phyloP scores from a whole-genome alignment of 305 asterid species.

The Solanum hybrid region DNA sequence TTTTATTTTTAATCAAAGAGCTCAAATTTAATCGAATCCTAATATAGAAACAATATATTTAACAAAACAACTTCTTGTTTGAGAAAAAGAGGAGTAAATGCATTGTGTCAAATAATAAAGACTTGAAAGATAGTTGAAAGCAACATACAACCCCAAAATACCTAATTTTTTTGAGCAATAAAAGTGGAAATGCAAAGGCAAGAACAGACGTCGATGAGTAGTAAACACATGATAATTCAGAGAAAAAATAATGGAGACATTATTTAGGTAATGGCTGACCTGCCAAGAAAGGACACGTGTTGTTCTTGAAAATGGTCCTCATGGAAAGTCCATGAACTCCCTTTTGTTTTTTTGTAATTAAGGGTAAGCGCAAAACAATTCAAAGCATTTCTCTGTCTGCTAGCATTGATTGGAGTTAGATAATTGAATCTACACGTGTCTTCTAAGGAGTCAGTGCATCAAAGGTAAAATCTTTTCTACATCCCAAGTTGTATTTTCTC shows the following conservation, averaged over 20 bases:
- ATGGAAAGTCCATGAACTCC: constrained; percentile 12
- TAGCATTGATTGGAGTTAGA: constrained; percentile 51
- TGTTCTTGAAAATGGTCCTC: constrained; percentile 5
- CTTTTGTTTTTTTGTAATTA: not conserved
- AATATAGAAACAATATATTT: too few species aligned
- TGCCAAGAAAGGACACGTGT: constrained; percentile 13
- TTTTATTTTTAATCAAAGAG: too few species aligned
- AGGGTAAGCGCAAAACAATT: not conserved
- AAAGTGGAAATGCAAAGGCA: not conserved
- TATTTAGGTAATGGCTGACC: constrained; percentile 12
- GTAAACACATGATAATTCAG: constrained; percentile 6
- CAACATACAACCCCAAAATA: not conserved
- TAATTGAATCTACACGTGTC: constrained; percentile 82
- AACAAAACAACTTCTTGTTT: too few species aligned
- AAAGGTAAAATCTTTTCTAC: constrained; percentile 23
- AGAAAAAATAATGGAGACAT: not conserved
- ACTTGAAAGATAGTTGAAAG: not conserved
- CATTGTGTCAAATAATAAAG: not conserved
- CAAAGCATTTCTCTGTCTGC: constrained; percentile 11
- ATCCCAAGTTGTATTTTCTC: constrained; percentile 2
- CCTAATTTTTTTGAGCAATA: not conserved
- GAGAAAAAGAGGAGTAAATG: not conserved
- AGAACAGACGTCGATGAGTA: not conserved
- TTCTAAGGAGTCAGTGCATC: constrained; percentile 20
- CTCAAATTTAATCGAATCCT: too few species aligned